Base-by-base conservation (phyloP, 495 filamentous ascomycete genomes). In the Penicillium verhagenii region DNA sequence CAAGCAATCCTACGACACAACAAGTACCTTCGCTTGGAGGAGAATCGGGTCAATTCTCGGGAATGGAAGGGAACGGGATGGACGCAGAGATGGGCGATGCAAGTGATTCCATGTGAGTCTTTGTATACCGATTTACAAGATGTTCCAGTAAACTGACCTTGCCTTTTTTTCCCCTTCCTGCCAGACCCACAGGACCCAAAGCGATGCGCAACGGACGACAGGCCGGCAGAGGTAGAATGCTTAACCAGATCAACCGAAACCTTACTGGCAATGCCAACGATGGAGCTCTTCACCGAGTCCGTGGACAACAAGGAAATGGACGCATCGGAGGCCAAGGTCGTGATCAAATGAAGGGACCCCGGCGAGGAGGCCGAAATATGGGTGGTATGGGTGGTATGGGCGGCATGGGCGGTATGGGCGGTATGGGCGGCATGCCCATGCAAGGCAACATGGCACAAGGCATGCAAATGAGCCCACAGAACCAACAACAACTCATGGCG, bases 141-240 rank as follows among this genome's bases (percentile, higher is more conserved):
- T 20, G 1, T 13, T 37, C 13, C 7, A 14, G n/a, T n/a, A 19
- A 54, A 38, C 57, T 55, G 37, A 72, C 58, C 43, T 11, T 50
- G 16, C 55, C 64, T 28, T 53, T 47, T 47, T 16, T n/a, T n/a
- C n/a, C n/a, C n/a, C n/a, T n/a, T 37, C 38, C 31, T 21, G 23
- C 44, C 60, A 97, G 92, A 65, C 94, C 94, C 16, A 97, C 93
- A 8, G 94, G 92, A 38, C 94, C 94, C 20, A 94, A 91, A 70
- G 90, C 92, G 4, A 97, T 98, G 95, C 87, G 94, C 54, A 89
- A 88, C 66, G 80, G 80, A 25, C 76, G 72, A 53, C 67, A 67
- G 46, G 76, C 76, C 24, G 81, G 84, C 37, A 84, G 67, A 51
- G 89, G 88, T 61, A 84, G 91, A 33, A 85, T 97, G 74, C 76